These are phyloP conservation scores for Sarocladium strictum DNA, from an alignment of 2,329 filamentous ascomycete genomes.

Conservation along the genomic window DNA sequence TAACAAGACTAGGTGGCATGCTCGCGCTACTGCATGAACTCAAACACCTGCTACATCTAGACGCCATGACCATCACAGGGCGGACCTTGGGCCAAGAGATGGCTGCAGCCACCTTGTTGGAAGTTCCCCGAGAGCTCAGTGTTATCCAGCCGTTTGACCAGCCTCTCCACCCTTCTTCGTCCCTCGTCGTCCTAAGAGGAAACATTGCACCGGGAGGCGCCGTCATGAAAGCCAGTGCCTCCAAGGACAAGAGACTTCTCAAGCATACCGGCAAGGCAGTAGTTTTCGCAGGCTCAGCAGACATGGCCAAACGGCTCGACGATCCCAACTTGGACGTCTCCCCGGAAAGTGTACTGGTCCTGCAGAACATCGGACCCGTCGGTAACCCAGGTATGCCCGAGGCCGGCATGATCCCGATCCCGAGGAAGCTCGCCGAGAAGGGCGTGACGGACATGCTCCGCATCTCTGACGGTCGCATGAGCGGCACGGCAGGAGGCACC, in stretches of 20 bases:
- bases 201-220: conserved; percentile 81
- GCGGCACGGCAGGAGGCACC: conserved; percentile 80
- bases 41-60: conserved; percentile 68
- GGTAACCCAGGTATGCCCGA: conserved; percentile 93
- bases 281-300: conserved; percentile 69
- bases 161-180: conserved; percentile 67
- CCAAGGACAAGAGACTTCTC: conserved; percentile 61
- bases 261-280: conserved; percentile 44
- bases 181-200: conserved; percentile 74
- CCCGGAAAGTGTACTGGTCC: conserved; percentile 60
- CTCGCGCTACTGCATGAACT: conserved; percentile 74
- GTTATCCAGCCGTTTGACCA: conserved; percentile 60
- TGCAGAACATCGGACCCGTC: conserved; percentile 84
- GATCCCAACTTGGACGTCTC: conserved; percentile 55
- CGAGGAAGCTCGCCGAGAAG: conserved; percentile 71
- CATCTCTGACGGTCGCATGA: conserved; percentile 83
- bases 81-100: conserved; percentile 78
- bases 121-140: conserved; percentile 28
- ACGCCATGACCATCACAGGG: conserved; percentile 76
- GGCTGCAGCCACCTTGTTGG: conserved; percentile 58
- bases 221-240: conserved; percentile 84
- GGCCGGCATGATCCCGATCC: conserved; percentile 56
- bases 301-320: conserved; percentile 61
- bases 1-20: conserved; percentile 57
- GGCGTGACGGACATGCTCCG: conserved; percentile 76